Base-by-base conservation (phyloP, 2,329 filamentous ascomycete species). In the Macrophomina phaseolina region DNA sequence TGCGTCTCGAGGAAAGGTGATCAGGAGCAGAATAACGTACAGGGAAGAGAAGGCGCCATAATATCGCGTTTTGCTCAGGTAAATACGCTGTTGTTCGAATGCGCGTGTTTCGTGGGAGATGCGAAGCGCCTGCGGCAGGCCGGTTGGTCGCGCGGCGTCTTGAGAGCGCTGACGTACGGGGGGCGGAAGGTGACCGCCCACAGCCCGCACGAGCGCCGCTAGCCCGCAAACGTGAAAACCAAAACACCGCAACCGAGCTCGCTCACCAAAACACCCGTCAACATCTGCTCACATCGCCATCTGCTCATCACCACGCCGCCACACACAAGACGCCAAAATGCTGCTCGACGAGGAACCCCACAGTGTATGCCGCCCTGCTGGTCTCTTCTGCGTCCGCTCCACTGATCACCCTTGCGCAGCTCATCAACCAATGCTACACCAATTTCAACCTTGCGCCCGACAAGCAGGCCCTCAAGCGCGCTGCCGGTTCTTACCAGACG, bases 381-480 rank as follows among this genome's bases (percentile, higher is more conserved):
- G 23, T 2, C 23, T 23, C 2, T 23, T 23, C 23, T 23, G 23
- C 23, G 23, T 23, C 23, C 23, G 23, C 23, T 23, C 23, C 23
- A 23, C 23, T 38, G 36, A 38, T 7, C 8, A 8, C 11, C 9
- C 18, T 40, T 28, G 66, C 66, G 55, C 79, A 95, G 91, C 90
- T 97, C 76, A 97, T 99, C 81, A 87, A 90, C 76, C 91, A 96
- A 82, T 97, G 94, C 49, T 91, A 96, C 74, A 86, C 89, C 73
- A 97, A 97, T 85, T 99, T 99, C 88, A 95, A 97, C 83, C 97
- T 94, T 74, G 85, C 87, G 23, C 92, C 92, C 11, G 95, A 99
- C 84, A 95, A 93, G 76, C 84, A 89, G 71, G 91, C 92, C 69
- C 87, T 98, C 23, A 84, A 90, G 23, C 93, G 95, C 76, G 91